A percentile compares a stretch with the other conserved stretches of the same genome.
These are phyloP conservation scores for Trametopsis cervina DNA, from an alignment of 768 basidiomycete genomes.

Conservation along the genomic window DNA sequence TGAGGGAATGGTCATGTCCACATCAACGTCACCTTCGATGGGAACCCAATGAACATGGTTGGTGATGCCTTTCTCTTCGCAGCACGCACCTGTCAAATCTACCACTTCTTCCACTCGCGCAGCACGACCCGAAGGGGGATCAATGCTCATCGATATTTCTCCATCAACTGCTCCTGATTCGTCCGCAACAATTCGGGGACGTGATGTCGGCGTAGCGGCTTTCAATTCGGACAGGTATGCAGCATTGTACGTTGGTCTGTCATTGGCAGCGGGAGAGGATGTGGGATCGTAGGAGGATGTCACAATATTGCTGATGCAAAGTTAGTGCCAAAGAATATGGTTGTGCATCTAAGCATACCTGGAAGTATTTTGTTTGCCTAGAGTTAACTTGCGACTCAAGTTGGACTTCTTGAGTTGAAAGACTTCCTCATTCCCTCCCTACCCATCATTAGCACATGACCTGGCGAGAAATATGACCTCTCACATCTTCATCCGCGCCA, in stretches of 20 bases:
- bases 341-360: constrained; percentile 12
- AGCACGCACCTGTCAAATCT: constrained; percentile 27
- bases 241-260: constrained; percentile 60
- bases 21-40: constrained; percentile 24
- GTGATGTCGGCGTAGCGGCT: constrained; percentile 60
- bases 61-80: neutral
- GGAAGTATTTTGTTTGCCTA: constrained; percentile 44
- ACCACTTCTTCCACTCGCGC: constrained; percentile 20
- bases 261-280: constrained; percentile 36
- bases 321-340: neutral
- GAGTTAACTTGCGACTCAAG: constrained; percentile 57
- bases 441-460: constrained; percentile 23
- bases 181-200: constrained; percentile 33
- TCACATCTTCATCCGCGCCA: constrained; percentile 62
- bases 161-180: constrained; percentile 33
- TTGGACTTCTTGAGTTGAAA: constrained; percentile 81
- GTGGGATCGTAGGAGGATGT: constrained; percentile 47
- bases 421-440: constrained; percentile 55
- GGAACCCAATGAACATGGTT: neutral
- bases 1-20: constrained; percentile 52
- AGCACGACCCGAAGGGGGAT: constrained; percentile 27
- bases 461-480: constrained; percentile 8
- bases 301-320: constrained; percentile 29
- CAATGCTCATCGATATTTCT: constrained; percentile 40
- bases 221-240: constrained; percentile 73